Conservation (phyloP, 805 yeast species). For the Suhomyces tanzawaensis region DNA sequence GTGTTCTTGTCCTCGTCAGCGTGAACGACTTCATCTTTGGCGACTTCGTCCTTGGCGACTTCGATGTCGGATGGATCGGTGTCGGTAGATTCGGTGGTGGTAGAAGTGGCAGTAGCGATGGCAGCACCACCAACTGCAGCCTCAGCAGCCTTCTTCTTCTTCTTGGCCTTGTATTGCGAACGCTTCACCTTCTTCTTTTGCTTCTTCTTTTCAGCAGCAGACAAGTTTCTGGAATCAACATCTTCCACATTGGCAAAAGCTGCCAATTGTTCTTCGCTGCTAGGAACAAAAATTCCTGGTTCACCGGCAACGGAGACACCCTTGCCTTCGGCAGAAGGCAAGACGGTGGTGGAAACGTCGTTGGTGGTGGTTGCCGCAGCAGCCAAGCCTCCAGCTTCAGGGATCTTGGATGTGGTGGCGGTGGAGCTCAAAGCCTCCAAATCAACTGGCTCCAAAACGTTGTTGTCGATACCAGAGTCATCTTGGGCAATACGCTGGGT, state of each 20-base stretch:
- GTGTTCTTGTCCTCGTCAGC: neutral
- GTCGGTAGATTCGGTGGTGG: slow-evolving; percentile 8
- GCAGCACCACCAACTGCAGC: slow-evolving; percentile 10
- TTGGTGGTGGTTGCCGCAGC: slow-evolving; percentile 6
- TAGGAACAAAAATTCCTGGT: slow-evolving; percentile 71
- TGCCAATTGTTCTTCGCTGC: slow-evolving; percentile 58
- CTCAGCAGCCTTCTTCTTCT: slow-evolving; percentile 33
- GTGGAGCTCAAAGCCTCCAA: slow-evolving; percentile 18
- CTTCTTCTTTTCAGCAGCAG: slow-evolving; percentile 38
- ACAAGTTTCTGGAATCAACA: slow-evolving; percentile 37
- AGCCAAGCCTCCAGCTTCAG: slow-evolving; percentile 33
- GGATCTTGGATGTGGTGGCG: slow-evolving; percentile 24
- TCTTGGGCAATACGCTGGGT: slow-evolving; percentile 44
- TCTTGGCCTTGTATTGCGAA: slow-evolving; percentile 41
- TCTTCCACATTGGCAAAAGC: slow-evolving; percentile 61
- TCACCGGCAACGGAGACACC: slow-evolving; percentile 54
- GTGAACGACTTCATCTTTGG: neutral
- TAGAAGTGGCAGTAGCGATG: slow-evolving; percentile 9
- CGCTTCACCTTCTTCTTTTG: slow-evolving; percentile 45
- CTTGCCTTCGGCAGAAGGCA: slow-evolving; percentile 45
- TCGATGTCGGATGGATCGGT: slow-evolving; percentile 7
- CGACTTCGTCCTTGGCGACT: neutral
- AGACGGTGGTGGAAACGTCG: slow-evolving; percentile 34
- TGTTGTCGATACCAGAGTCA: slow-evolving; percentile 51
- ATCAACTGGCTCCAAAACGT: slow-evolving; percentile 41